Conservation (phyloP, 768 basidiomycete genomes). For the Kwoniella heveanensis region DNA sequence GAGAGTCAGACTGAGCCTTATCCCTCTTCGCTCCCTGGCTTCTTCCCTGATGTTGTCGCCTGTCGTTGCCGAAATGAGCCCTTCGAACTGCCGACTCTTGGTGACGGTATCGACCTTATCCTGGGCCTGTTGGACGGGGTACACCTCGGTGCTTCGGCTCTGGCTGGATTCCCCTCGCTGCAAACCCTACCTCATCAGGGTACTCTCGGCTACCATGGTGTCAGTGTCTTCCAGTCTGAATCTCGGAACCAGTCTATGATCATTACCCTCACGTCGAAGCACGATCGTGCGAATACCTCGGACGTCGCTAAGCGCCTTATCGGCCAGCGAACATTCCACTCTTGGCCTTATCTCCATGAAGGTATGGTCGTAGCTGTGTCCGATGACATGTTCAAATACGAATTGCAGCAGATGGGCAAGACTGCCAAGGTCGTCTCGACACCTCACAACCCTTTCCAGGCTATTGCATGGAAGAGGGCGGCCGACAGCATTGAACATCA, state of each 20-base stretch:
- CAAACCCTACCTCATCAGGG: slow-evolving; percentile 81
- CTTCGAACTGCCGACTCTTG: slow-evolving; percentile 83
- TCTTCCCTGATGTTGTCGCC: slow-evolving; percentile 84
- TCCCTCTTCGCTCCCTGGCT: slow-evolving; percentile 88
- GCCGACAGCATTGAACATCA: slow-evolving; percentile 77
- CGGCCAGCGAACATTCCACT: slow-evolving; percentile 73
- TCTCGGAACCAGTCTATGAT: slow-evolving; percentile 92
- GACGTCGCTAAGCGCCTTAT: slow-evolving; percentile 75
- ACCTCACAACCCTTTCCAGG: slow-evolving; percentile 70
- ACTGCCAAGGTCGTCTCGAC: slow-evolving; percentile 62
- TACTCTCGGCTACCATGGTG: slow-evolving; percentile 77
- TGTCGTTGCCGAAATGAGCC: slow-evolving; percentile 78
- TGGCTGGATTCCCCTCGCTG: slow-evolving; percentile 95
- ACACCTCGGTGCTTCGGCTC: slow-evolving; percentile 75
- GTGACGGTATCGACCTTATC: slow-evolving; percentile 75
- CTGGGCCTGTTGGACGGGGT: slow-evolving; percentile 88
- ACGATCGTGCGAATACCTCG: slow-evolving; percentile 68
- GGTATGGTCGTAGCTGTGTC: slow-evolving; percentile 83
- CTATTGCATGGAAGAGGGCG: slow-evolving; percentile 76
- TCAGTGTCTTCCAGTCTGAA: slow-evolving; percentile 90
- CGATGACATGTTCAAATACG: slow-evolving; percentile 83
- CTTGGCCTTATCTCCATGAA: slow-evolving; percentile 96
- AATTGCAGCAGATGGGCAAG: slow-evolving; percentile 57
- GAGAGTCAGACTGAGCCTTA: slow-evolving; percentile 68
- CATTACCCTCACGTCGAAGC: slow-evolving; percentile 74